Conservation (phyloP, 148 eudicot species). For the Rhododendron kiyosumense region DNA sequence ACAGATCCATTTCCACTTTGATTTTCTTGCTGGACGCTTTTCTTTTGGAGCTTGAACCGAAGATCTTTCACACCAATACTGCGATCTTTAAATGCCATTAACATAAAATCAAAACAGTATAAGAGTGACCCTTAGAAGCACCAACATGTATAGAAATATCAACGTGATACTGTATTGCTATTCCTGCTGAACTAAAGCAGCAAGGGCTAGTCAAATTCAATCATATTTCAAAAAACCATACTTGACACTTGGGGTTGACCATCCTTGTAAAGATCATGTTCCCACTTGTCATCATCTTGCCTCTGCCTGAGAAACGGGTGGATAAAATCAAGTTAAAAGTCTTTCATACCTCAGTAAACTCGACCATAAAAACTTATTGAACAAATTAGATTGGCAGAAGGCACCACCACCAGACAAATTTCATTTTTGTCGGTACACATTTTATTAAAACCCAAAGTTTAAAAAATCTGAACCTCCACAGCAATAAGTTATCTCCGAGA, state of each 20-base stretch:
- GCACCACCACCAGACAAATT: background rate
- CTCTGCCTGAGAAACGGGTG: conserved; percentile 56
- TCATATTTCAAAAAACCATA: conserved; percentile 14
- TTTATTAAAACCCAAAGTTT: background rate
- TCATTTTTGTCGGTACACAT: background rate
- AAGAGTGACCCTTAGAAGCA: background rate
- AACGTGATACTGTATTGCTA: background rate
- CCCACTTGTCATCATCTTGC: conserved; percentile 95
- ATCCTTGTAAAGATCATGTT: conserved; percentile 71
- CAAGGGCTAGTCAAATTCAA: background rate
- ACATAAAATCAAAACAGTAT: conserved; percentile 15
- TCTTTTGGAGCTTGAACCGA: conserved; percentile 74
- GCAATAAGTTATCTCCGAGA: background rate
- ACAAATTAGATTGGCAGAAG: background rate
- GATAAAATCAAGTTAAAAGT: background rate
- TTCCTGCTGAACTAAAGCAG: background rate
- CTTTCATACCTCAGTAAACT: background rate
- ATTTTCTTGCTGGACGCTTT: conserved; percentile 35
- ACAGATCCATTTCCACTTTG: conserved; percentile 33
- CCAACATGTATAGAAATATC: background rate
- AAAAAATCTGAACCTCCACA: background rate
- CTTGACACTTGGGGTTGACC: conserved; percentile 51
- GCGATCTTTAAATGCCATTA: conserved; percentile 33
- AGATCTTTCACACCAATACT: conserved; percentile 73
- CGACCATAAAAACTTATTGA: background rate